Evolutionary conservation across 345 rosid species (phyloP).

Genomic region (Zanthoxylum bungeanum): DNA sequence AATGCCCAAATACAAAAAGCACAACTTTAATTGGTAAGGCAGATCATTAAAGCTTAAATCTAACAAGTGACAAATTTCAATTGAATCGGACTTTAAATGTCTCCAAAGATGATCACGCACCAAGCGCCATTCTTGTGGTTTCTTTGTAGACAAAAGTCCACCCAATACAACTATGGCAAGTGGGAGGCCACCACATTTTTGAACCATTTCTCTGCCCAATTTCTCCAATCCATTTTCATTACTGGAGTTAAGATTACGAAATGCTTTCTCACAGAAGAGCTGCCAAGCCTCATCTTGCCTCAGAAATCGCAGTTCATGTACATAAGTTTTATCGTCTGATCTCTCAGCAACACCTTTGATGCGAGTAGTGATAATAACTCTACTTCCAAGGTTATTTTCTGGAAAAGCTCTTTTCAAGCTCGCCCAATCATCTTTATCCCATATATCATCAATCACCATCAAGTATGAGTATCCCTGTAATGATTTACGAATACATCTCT

Average conservation of each 20-base stretch:
- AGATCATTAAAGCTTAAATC: background rate
- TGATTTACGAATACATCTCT: background rate
- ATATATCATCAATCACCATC: background rate
- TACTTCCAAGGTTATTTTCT: background rate
- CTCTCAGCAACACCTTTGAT: background rate
- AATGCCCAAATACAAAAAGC: background rate
- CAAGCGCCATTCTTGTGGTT: background rate
- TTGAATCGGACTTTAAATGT: background rate
- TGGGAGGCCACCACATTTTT: background rate
- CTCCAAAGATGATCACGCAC: background rate
- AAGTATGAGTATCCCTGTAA: background rate
- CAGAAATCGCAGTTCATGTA: background rate
- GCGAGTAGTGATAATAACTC: constrained; percentile 2
- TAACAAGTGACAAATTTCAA: background rate
- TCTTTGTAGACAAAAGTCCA: background rate
- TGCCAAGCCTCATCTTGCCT: constrained; percentile 15
- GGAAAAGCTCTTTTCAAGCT: background rate
- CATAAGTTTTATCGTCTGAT: background rate
- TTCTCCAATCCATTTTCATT: background rate
- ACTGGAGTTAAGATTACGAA: background rate
- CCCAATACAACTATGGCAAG: background rate
- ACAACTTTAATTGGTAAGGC: background rate
- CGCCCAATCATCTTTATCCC: background rate
- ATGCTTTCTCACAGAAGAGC: background rate
- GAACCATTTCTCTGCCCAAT: background rate